Evolutionary conservation across 768 basidiomycete species (phyloP), one percentile per base, ranked within the genome.

Genomic region (Auriscalpium vulgare): DNA sequence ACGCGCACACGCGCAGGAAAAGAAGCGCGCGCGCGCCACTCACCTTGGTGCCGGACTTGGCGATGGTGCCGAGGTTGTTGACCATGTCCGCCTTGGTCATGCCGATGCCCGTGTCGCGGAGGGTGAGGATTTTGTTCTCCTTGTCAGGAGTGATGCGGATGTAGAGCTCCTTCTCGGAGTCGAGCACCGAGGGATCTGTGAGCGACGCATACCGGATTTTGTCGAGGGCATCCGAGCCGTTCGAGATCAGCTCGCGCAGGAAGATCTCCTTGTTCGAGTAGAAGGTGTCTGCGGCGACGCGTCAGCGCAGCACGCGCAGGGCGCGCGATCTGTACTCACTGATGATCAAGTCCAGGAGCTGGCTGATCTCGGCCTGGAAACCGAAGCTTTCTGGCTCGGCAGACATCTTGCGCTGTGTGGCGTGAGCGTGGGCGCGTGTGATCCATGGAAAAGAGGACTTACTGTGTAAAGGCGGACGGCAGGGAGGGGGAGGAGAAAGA

Each of bases 261-360:
- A 98, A 98, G 74, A 99, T 98, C 78, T 97, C 95, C 82, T 99
- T 99, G 87, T 99, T 97, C 60, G 94, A 97, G 85, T 98, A 99
- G 86, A 98, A 98, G 61, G 95, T 97, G 81, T 97, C 90, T 91
- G 62, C 17, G n/a, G 10, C 50, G 47, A 51, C 44, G 34, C 10
- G 62, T 66, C 11, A 65, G 62, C 21, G 50, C 49, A 58, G 56
- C 48, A 17, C 43, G 37, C n/a, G 36, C 21, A 38, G 38, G 14
- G 19, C 43, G n/a, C n/a, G 54, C 35, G 50, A 50, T 37, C 38
- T 55, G 59, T 49, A 58, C 89, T 57, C 68, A 92, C 90, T 97
- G 83, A 98, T 97, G 80, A 98, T 98, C 70, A 98, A 78, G 80
- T 98, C 95, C 63, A 98, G 82, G 66, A 97, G 81, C 77, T 98